These are phyloP conservation scores for Paracoccidioides lutzii DNA, from an alignment of 2,329 filamentous ascomycete genomes.

Conservation along the genomic window DNA sequence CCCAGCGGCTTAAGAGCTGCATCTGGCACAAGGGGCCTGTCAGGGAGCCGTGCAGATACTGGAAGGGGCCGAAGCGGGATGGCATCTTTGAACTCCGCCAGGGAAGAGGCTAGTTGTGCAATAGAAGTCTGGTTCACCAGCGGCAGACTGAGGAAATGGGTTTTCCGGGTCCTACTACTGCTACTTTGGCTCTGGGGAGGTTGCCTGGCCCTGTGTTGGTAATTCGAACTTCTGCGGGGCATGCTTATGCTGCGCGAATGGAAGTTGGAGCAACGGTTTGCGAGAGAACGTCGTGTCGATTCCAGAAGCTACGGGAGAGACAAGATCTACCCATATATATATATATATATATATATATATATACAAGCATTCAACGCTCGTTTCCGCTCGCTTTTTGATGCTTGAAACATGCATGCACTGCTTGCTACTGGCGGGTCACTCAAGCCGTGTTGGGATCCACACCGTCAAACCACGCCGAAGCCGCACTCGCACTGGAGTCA, in stretches of 20 bases:
- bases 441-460: too few species aligned
- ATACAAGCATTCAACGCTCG: too few species aligned
- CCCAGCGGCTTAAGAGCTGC: slow-evolving; percentile 63
- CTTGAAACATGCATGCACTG: too few species aligned
- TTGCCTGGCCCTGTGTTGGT: not conserved
- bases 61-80: slow-evolving; percentile 24
- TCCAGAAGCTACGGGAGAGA: not conserved
- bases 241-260: slow-evolving; percentile 3
- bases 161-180: slow-evolving; percentile 20
- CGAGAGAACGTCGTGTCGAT: not conserved
- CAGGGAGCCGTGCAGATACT: slow-evolving; percentile 21
- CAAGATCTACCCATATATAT: not conserved
- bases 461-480: too few species aligned
- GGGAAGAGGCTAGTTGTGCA: slow-evolving; percentile 50
- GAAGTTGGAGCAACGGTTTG: not conserved
- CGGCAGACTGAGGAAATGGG: slow-evolving; percentile 40
- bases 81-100: slow-evolving; percentile 50
- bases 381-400: too few species aligned
- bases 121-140: slow-evolving; percentile 50
- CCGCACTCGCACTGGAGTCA: too few species aligned
- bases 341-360: not conserved
- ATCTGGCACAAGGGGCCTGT: slow-evolving; percentile 40
- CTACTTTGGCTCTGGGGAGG: slow-evolving; percentile 5
- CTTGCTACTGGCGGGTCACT: too few species aligned
- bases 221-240: slow-evolving; percentile 2